Percentiles rank a stretch among this genome's conserved stretches.
Evolutionary conservation across 2,329 filamentous ascomycete genomes (phyloP).

Genomic region (Phialocephala sp.): DNA sequence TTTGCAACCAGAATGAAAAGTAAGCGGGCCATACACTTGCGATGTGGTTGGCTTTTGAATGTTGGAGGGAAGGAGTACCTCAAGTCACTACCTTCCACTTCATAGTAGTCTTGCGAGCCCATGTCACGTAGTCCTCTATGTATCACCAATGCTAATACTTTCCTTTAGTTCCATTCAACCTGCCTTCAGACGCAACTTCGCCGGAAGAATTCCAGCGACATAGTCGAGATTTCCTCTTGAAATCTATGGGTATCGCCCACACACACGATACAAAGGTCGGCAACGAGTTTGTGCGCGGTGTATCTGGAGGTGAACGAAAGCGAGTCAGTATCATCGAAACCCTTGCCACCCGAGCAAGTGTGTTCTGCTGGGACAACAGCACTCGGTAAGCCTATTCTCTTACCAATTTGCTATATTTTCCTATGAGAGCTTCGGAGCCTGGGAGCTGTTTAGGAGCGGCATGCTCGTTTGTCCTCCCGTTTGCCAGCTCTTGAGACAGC

Average conservation of each 20-base stretch:
- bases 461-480: no score
- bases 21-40: slow-evolving; percentile 45
- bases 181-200: slow-evolving; percentile 51
- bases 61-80: background rate
- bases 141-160: background rate
- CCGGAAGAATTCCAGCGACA: slow-evolving; percentile 52
- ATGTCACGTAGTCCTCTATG: background rate
- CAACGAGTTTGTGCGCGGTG: slow-evolving; percentile 65
- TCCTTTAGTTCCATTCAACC: slow-evolving; percentile 40
- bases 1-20: slow-evolving; percentile 61
- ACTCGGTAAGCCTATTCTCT: no score
- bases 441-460: no score
- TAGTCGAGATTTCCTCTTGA: slow-evolving; percentile 38
- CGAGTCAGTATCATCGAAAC: slow-evolving; percentile 64
- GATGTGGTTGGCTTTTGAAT: background rate
- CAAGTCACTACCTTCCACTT: background rate
- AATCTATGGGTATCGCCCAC: slow-evolving; percentile 55
- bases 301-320: slow-evolving; percentile 66
- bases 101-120: background rate
- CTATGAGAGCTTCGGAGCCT: no score
- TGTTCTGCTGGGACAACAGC: slow-evolving; percentile 72
- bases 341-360: slow-evolving; percentile 41
- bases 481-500: no score
- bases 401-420: no score
- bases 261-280: slow-evolving; percentile 61